A percentile compares a stretch with the other conserved stretches of the same genome.
These are phyloP conservation scores for Podospora conica DNA, from an alignment of 495 filamentous ascomycete genomes.

Conservation along the genomic window DNA sequence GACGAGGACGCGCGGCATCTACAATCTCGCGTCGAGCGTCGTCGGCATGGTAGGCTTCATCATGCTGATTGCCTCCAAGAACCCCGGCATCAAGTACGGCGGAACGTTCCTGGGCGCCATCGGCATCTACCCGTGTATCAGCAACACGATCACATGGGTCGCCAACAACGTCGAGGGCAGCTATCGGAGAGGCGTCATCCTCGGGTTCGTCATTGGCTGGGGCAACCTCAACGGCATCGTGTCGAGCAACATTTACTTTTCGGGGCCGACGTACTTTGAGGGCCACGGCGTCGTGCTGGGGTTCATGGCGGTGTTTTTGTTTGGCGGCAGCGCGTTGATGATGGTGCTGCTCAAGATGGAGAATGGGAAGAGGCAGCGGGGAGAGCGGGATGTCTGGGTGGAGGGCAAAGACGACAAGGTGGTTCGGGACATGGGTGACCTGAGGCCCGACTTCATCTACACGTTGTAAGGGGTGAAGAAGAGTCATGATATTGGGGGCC, in stretches of 20 bases:
- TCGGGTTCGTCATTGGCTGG: constrained; percentile 82
- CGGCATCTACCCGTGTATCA: constrained; percentile 79
- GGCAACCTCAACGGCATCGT: constrained; percentile 62
- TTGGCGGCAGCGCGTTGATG: constrained; percentile 50
- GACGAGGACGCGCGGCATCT: constrained; percentile 2
- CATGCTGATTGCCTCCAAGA: background rate
- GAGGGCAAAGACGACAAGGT: constrained; percentile 5
- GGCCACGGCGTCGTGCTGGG: constrained; percentile 38
- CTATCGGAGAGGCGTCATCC: constrained; percentile 75
- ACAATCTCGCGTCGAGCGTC: background rate
- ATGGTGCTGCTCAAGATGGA: constrained; percentile 23
- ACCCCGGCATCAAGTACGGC: background rate
- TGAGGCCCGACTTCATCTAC: constrained; percentile 5
- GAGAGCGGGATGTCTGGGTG: constrained; percentile 1
- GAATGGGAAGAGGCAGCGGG: background rate
- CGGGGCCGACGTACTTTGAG: constrained; percentile 34
- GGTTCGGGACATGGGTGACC: background rate
- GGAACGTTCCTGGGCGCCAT: constrained; percentile 53
- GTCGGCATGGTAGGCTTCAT: background rate
- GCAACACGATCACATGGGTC: constrained; percentile 79
- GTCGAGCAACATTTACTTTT: constrained; percentile 54
- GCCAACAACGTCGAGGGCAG: constrained; percentile 86
- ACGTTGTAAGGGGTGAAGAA: background rate
- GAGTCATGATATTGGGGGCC: too few relatives aligned
- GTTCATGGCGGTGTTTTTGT: constrained; percentile 36